These are phyloP conservation scores for Actinomortierella wolfii DNA, from an alignment of 371 early-diverging fungal species.

Conservation along the genomic window DNA sequence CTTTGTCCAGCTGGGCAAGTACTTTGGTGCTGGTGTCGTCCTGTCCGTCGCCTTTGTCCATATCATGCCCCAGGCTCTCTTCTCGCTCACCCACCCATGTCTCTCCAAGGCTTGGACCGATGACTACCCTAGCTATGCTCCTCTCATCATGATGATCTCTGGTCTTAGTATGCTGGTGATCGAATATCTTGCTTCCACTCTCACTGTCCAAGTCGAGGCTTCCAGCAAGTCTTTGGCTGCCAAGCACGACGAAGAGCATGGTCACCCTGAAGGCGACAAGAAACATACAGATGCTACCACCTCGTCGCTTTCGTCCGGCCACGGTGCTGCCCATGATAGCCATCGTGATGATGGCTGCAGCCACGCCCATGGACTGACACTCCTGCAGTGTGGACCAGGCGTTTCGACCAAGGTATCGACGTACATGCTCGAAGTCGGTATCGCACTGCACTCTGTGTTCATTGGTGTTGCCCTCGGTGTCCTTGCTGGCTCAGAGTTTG, in stretches of 20 bases:
- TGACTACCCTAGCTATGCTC: constrained; percentile 54
- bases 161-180: constrained; percentile 59
- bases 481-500: constrained; percentile 65
- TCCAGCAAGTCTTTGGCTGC: constrained; percentile 18
- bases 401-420: constrained; percentile 37
- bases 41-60: constrained; percentile 83
- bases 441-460: constrained; percentile 86
- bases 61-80: constrained; percentile 53
- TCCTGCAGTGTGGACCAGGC: constrained; percentile 28
- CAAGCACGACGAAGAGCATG: constrained; percentile 2
- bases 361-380: constrained; percentile 27
- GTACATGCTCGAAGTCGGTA: constrained; percentile 82
- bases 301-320: not conserved
- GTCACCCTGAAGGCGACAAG: constrained; percentile 6
- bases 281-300: not conserved
- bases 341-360: constrained; percentile 17
- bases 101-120: constrained; percentile 45
- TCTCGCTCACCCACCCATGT: constrained; percentile 52
- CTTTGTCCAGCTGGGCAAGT: constrained; percentile 50
- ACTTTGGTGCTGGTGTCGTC: constrained; percentile 81
- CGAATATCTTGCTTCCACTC: constrained; percentile 53
- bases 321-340: not conserved
- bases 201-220: constrained; percentile 34
- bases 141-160: constrained; percentile 61
- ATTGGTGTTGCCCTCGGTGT: constrained; percentile 85